These are phyloP conservation scores for Lepidium aucheri DNA, from an alignment of 345 rosid species.

Conservation along the genomic window DNA sequence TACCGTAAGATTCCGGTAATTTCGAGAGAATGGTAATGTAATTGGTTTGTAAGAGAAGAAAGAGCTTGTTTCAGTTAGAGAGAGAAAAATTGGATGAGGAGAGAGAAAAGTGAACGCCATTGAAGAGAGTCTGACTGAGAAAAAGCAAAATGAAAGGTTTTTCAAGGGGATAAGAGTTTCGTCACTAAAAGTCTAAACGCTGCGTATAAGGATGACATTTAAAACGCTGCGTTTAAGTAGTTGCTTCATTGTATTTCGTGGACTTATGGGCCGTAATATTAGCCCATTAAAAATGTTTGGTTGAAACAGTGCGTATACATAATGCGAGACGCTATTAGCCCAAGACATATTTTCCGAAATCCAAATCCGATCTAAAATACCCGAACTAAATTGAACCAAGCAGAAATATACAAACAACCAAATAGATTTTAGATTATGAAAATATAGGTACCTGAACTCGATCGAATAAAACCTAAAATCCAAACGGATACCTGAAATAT, in stretches of 20 bases:
- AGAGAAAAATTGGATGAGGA: constrained; percentile 28
- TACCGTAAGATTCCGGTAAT: background rate
- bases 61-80: constrained; percentile 24
- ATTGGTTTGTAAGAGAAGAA: constrained; percentile 26
- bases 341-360: too few species aligned
- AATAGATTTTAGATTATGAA: too few species aligned
- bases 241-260: background rate
- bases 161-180: constrained; percentile 30
- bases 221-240: background rate
- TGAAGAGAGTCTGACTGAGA: background rate
- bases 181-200: background rate
- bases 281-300: constrained; percentile 7
- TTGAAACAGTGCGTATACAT: constrained; percentile 3
- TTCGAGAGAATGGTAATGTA: constrained; percentile 18
- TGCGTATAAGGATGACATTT: background rate
- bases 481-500: too few species aligned
- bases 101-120: constrained; percentile 36
- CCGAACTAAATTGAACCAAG: too few species aligned
- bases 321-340: background rate
- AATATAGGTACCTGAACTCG: too few species aligned
- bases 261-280: too few species aligned
- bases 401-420: too few species aligned
- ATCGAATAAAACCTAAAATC: too few species aligned
- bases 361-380: too few species aligned
- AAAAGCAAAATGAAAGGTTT: constrained; percentile 19